Conservation (phyloP, 805 yeast species). For the Helenozyma baotianmanensis region DNA sequence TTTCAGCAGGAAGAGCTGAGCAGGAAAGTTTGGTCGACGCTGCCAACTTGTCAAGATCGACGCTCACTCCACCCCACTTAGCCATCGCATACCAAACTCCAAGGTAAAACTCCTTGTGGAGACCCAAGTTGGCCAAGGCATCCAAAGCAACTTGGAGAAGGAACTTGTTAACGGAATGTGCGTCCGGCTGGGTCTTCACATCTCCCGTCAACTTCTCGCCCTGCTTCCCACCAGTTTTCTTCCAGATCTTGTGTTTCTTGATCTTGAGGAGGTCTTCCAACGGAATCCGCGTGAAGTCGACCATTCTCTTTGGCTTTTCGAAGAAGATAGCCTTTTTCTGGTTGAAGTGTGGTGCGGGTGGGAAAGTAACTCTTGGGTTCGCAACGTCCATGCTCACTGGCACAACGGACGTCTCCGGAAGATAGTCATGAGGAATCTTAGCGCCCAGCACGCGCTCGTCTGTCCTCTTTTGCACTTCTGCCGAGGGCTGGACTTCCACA, state of each 20-base stretch:
- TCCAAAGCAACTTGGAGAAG: constrained; percentile 28
- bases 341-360: constrained; percentile 24
- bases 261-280: constrained; percentile 15
- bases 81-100: constrained; percentile 30
- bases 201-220: constrained; percentile 13
- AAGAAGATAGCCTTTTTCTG: constrained; percentile 23
- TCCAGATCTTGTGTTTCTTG: constrained; percentile 12
- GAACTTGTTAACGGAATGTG: constrained; percentile 25
- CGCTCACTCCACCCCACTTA: constrained; percentile 29
- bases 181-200: constrained; percentile 10
- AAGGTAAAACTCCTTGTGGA: constrained; percentile 23
- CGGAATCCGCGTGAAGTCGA: constrained; percentile 28
- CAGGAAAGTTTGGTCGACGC: too few relatives aligned
- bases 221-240: constrained; percentile 17
- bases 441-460: constrained; percentile 5
- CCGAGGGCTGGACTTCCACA: not conserved
- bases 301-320: constrained; percentile 22
- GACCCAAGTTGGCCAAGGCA: constrained; percentile 27
- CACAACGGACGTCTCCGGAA: constrained; percentile 12
- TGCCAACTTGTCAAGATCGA: constrained; percentile 6
- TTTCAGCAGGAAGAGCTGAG: too few relatives aligned
- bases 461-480: constrained; percentile 6
- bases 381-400: constrained; percentile 7
- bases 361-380: constrained; percentile 29
- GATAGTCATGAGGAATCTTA: constrained; percentile 1